Percentiles rank a stretch among this genome's conserved stretches.
Conservation (phyloP, 768 basidiomycete species). For the Xerocomus potaroensis region DNA sequence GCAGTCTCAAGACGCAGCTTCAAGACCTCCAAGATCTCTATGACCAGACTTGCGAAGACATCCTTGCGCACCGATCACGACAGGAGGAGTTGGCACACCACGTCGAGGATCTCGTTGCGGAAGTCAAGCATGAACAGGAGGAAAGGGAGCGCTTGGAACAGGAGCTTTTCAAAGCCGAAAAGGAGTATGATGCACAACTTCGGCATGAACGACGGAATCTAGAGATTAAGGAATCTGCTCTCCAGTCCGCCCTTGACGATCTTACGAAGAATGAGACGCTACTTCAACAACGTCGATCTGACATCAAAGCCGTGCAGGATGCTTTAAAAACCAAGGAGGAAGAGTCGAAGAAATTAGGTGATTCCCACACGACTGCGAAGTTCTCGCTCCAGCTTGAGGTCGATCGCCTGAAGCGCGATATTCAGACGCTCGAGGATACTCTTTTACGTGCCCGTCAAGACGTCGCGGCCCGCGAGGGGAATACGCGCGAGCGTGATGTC, state of each 20-base stretch:
- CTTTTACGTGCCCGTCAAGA: slow-evolving; percentile 67
- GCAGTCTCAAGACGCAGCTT: slow-evolving; percentile 57
- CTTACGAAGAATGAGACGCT: slow-evolving; percentile 59
- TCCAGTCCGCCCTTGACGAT: slow-evolving; percentile 59
- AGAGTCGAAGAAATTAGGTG: slow-evolving; percentile 77
- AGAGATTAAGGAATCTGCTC: slow-evolving; percentile 66
- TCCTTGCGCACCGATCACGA: slow-evolving; percentile 60
- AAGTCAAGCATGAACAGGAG: slow-evolving; percentile 56
- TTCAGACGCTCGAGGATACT: slow-evolving; percentile 78
- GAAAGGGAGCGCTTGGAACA: slow-evolving; percentile 50
- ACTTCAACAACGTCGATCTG: slow-evolving; percentile 68
- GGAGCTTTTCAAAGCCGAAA: slow-evolving; percentile 54
- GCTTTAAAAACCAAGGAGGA: slow-evolving; percentile 68
- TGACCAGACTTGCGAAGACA: slow-evolving; percentile 58
- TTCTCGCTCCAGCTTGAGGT: slow-evolving; percentile 89
- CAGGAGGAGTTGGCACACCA: slow-evolving; percentile 77
- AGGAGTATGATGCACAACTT: slow-evolving; percentile 58
- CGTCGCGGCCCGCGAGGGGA: slow-evolving; percentile 59
- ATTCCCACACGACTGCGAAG: slow-evolving; percentile 75
- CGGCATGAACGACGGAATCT: slow-evolving; percentile 58
- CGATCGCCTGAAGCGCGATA: slow-evolving; percentile 79
- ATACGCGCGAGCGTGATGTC: slow-evolving; percentile 64
- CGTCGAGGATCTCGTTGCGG: slow-evolving; percentile 64
- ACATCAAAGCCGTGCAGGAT: slow-evolving; percentile 67
- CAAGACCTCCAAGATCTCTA: slow-evolving; percentile 62